phyloP scores from a whole-genome alignment of 352 stramenopile genomes.

The Poterioochromonas sp. region DNA sequence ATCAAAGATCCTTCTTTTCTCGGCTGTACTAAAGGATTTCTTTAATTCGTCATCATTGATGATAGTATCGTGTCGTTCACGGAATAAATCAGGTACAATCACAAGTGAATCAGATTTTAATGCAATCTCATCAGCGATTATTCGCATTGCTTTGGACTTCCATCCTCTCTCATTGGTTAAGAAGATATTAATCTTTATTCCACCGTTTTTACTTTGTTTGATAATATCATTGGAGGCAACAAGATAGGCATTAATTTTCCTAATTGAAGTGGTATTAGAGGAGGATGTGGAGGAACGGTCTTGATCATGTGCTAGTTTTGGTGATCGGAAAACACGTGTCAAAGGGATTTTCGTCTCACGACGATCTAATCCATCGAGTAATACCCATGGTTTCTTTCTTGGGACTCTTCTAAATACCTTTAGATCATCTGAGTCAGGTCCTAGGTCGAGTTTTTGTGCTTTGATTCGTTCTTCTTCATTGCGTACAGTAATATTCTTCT shows the following conservation, averaged over 20 bases:
- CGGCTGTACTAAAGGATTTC: neutral
- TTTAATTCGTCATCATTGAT: neutral
- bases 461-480: neutral
- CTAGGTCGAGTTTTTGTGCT: neutral
- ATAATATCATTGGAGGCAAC: no score
- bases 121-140: constrained; percentile 15
- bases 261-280: neutral
- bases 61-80: neutral
- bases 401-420: neutral
- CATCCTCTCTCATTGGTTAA: neutral
- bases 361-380: neutral
- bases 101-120: neutral
- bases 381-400: neutral
- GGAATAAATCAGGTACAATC: constrained; percentile 13
- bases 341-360: neutral
- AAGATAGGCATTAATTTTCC: no score
- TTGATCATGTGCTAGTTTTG: neutral
- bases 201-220: no score
- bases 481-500: neutral
- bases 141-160: neutral
- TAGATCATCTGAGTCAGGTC: constrained; percentile 2
- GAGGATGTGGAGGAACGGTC: neutral
- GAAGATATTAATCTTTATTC: neutral
- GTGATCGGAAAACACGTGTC: neutral
- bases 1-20: constrained; percentile 2